Evolutionary conservation across 2,329 filamentous ascomycete species (phyloP).

Genomic region (Diaporthe australafricana): DNA sequence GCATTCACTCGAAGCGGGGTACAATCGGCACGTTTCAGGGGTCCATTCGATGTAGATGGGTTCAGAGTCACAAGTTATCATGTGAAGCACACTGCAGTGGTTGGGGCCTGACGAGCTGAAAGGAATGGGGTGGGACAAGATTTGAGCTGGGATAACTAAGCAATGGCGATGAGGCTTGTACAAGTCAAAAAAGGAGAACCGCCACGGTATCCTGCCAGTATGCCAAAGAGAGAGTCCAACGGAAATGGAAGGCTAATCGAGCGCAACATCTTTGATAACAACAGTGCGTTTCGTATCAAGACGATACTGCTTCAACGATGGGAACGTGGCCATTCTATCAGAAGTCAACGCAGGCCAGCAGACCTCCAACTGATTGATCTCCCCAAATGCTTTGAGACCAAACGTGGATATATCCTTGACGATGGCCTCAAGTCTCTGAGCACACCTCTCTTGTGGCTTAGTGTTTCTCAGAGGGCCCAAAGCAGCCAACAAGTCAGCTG

Average conservation of each 20-base stretch:
- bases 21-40: not conserved
- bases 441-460: not conserved
- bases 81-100: not conserved
- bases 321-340: not conserved
- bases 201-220: not conserved
- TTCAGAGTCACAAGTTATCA: not conserved
- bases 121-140: not conserved
- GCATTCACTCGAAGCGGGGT: not conserved
- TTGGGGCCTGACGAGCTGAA: not conserved
- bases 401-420: not conserved
- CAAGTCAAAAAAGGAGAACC: not conserved
- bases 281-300: not conserved
- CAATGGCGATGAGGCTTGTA: not conserved
- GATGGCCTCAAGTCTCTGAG: not conserved
- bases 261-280: not conserved
- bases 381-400: not conserved
- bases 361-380: not conserved
- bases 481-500: not conserved
- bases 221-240: not conserved
- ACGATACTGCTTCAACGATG: not conserved
- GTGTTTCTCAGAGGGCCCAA: not conserved
- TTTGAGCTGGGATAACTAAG: not conserved
- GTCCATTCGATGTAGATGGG: not conserved
- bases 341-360: not conserved
- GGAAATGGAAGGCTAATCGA: not conserved